A percentile compares a stretch with the other conserved stretches of the same genome.
Evolutionary conservation across 2,329 filamentous ascomycete species (phyloP).

Genomic region (Nemania abortiva): DNA sequence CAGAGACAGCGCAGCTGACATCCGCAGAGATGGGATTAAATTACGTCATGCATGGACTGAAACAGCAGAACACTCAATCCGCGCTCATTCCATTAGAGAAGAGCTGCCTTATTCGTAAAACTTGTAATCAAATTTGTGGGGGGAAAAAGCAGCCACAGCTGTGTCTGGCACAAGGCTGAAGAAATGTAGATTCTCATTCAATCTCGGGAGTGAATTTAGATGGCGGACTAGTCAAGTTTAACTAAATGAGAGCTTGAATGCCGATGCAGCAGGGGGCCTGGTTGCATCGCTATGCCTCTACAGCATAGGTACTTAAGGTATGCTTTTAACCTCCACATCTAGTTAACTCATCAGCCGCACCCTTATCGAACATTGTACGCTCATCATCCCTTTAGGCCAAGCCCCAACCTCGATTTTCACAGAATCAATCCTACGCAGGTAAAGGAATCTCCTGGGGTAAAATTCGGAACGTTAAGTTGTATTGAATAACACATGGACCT

Average conservation of each 20-base stretch:
- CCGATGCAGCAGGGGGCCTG: neutral
- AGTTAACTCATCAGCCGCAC: conserved; percentile 8
- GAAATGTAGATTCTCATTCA: neutral
- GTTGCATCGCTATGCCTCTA: too few species aligned
- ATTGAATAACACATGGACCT: neutral
- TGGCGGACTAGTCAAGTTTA: too few species aligned
- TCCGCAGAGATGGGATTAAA: conserved; percentile 4
- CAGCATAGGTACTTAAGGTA: too few species aligned
- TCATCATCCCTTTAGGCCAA: neutral
- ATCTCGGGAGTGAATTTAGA: too few species aligned
- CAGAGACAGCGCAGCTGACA: neutral
- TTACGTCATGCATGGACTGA: conserved; percentile 21
- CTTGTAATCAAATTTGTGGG: neutral
- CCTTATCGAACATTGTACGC: conserved; percentile 9
- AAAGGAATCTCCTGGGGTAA: too few species aligned
- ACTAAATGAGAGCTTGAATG: neutral
- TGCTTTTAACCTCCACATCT: too few species aligned
- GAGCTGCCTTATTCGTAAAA: conserved; percentile 3
- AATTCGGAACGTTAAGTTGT: too few species aligned
- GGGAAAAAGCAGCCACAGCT: neutral
- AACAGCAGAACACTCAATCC: neutral
- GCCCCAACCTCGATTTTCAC: too few species aligned
- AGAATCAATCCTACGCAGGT: too few species aligned
- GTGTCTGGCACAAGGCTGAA: neutral
- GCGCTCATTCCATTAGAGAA: neutral